These are phyloP conservation scores for Fusarium foetens DNA, from an alignment of 2,329 filamentous ascomycete genomes.

Conservation along the genomic window DNA sequence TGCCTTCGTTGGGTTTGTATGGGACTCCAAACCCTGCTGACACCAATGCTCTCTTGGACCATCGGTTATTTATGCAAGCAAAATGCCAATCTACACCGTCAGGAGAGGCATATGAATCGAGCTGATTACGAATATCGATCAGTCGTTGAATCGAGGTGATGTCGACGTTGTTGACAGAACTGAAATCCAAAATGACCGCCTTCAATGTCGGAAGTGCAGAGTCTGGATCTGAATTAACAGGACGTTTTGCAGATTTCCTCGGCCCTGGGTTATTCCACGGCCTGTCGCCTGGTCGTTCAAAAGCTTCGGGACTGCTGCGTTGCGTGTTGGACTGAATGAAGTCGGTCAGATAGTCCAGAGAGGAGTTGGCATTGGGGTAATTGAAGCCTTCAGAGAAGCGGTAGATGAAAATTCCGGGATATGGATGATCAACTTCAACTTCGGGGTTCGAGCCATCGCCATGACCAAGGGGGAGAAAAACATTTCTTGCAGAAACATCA, in stretches of 20 bases:
- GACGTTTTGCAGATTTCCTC: constrained; percentile 55
- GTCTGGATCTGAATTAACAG: constrained; percentile 45
- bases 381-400: constrained; percentile 95
- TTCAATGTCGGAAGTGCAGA: constrained; percentile 75
- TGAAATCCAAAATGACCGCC: constrained; percentile 94
- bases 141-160: constrained; percentile 91
- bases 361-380: constrained; percentile 92
- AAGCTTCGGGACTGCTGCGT: constrained; percentile 77
- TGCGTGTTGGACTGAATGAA: constrained; percentile 78
- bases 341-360: constrained; percentile 80
- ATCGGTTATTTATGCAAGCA: constrained; percentile 87
- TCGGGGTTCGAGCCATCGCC: constrained; percentile 91
- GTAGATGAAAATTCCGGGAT: constrained; percentile 95
- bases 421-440: constrained; percentile 80
- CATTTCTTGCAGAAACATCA: constrained; percentile 71
- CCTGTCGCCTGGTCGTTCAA: constrained; percentile 75
- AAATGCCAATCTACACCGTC: constrained; percentile 94
- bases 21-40: constrained; percentile 91
- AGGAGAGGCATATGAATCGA: constrained; percentile 85
- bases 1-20: constrained; percentile 55
- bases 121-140: constrained; percentile 93
- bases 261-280: constrained; percentile 96
- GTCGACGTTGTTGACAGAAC: constrained; percentile 92
- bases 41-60: constrained; percentile 91
- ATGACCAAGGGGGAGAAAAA: constrained; percentile 89